Percentiles rank a stretch among this genome's conserved stretches.
Conservation (phyloP, 2,329 filamentous ascomycete genomes). For the Hypoxylon sp. region DNA sequence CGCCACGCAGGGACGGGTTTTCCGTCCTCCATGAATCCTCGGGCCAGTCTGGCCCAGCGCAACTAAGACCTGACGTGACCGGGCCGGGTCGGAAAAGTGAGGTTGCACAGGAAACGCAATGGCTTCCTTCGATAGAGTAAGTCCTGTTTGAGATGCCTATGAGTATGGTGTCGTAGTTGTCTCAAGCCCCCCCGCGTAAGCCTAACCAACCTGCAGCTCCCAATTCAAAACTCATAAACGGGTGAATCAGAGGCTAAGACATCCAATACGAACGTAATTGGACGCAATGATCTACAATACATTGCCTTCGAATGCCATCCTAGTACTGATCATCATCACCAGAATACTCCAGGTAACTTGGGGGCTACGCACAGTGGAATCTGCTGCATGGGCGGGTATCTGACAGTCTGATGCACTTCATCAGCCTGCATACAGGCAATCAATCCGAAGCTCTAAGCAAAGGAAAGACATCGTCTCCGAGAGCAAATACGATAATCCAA, state of each 20-base stretch:
- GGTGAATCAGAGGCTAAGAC: not conserved
- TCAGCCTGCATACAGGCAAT: slow-evolving; percentile 11
- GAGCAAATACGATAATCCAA: not conserved
- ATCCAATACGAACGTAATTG: not conserved
- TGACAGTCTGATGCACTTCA: not conserved
- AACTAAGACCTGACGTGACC: not conserved
- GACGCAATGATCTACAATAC: not conserved
- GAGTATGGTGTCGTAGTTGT: not conserved
- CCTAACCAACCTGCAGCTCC: not conserved
- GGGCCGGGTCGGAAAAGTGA: slow-evolving; percentile 11
- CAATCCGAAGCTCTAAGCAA: slow-evolving; percentile 13
- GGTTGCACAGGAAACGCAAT: slow-evolving; percentile 21
- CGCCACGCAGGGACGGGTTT: not conserved
- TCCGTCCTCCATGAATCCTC: slow-evolving; percentile 5
- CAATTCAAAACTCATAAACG: not conserved
- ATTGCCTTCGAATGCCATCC: not conserved
- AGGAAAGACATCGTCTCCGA: not conserved
- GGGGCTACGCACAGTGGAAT: not conserved
- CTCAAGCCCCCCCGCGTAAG: not conserved
- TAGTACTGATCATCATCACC: not conserved
- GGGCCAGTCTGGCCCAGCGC: not conserved
- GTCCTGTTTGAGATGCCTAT: slow-evolving; percentile 6
- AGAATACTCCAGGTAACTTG: not conserved
- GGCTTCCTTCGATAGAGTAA: not conserved
- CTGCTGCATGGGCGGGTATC: not conserved